A percentile compares a stretch with the other conserved stretches of the same genome.
Evolutionary conservation across 345 rosid species (phyloP).

Genomic region (Eucalyptus regnans): DNA sequence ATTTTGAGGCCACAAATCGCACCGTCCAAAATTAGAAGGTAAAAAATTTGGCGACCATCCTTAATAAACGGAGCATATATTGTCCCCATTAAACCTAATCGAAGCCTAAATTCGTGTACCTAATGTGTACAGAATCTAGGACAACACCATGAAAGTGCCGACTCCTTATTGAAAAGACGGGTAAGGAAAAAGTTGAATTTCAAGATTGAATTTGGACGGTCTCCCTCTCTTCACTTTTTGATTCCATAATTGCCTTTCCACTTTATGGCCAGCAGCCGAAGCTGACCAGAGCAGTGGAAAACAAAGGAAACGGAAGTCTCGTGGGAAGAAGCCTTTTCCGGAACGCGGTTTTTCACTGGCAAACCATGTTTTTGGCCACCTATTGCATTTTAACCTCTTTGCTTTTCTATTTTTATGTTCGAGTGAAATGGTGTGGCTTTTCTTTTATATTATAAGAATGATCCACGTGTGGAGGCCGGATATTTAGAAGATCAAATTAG

Average conservation of each 20-base stretch:
- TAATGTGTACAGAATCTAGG: not conserved
- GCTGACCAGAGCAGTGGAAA: not conserved
- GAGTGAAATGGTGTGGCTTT: too few species aligned
- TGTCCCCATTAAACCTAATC: not conserved
- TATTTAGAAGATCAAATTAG: not conserved
- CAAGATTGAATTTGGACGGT: not conserved
- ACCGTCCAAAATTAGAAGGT: not conserved
- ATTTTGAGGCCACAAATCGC: not conserved
- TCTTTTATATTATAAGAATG: not conserved
- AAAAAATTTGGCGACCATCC: too few species aligned
- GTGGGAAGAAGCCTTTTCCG: not conserved
- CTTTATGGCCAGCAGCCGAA: not conserved
- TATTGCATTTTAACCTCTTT: too few species aligned
- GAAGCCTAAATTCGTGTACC: not conserved
- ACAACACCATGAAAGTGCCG: not conserved
- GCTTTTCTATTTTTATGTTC: too few species aligned
- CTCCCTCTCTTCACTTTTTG: not conserved
- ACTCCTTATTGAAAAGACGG: not conserved
- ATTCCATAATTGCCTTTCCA: not conserved
- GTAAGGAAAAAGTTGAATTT: not conserved
- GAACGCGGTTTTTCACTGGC: not conserved
- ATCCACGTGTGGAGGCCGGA: not conserved
- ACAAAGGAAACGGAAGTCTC: not conserved
- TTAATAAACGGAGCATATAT: not conserved
- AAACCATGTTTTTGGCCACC: too few species aligned